Conservation (phyloP, 2,329 filamentous ascomycete genomes). For the Grosmannia clavigera region DNA sequence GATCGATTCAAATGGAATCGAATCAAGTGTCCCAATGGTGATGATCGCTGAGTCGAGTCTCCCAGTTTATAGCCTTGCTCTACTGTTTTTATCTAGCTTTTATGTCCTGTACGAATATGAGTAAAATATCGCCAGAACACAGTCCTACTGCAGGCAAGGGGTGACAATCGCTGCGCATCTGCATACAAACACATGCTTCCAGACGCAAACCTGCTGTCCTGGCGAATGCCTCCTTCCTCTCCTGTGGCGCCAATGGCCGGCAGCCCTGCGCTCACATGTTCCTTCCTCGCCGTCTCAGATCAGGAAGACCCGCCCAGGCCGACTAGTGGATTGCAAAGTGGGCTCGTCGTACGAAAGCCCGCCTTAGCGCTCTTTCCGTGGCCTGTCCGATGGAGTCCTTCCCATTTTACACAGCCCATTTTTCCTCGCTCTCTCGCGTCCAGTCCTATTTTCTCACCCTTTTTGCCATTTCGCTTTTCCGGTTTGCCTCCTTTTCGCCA, state of each 20-base stretch:
- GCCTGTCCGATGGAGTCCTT: not conserved
- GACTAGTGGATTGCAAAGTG: not conserved
- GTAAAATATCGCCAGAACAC: not conserved
- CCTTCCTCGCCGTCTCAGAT: not conserved
- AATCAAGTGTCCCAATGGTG: too few species aligned
- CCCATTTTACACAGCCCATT: not conserved
- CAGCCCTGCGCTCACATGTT: not conserved
- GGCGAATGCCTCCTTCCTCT: too few species aligned
- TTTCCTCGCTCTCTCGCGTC: not conserved
- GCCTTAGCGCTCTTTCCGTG: not conserved
- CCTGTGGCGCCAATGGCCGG: too few species aligned
- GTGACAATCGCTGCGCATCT: not conserved
- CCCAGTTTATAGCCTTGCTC: not conserved
- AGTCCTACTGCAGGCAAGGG: too few species aligned
- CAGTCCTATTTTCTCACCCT: not conserved
- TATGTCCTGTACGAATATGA: not conserved
- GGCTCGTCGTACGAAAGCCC: not conserved
- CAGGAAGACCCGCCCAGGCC: too few species aligned
- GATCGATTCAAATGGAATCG: not conserved
- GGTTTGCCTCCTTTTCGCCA: not conserved
- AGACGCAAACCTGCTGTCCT: too few species aligned
- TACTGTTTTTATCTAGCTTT: not conserved
- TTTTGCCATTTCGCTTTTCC: not conserved
- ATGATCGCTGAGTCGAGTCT: too few species aligned
- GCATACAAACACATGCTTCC: too few species aligned